Conservation (phyloP, 2,329 filamentous ascomycete species). For the Mycosphaerelloides madeirae region DNA sequence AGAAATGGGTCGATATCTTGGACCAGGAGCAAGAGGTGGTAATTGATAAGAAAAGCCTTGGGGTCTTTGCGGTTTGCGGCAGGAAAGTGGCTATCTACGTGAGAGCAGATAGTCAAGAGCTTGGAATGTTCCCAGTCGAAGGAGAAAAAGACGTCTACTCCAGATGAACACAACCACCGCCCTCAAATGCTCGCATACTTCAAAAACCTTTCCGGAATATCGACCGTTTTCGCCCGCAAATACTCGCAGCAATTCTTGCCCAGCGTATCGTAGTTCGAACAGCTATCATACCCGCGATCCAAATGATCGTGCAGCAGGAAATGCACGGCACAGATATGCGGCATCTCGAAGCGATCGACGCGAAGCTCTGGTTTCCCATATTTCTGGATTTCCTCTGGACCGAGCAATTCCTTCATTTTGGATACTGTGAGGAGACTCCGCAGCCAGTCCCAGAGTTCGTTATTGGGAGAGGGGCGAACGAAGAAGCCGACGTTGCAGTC, state of each 20-base stretch:
- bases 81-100: constrained; percentile 61
- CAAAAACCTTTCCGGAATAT: constrained; percentile 43
- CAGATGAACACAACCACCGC: constrained; percentile 4
- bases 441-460: constrained; percentile 28
- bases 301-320: constrained; percentile 44
- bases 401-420: constrained; percentile 23
- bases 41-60: constrained; percentile 58
- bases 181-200: constrained; percentile 34
- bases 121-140: constrained; percentile 38
- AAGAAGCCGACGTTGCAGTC: constrained; percentile 35
- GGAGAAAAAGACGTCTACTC: constrained; percentile 15
- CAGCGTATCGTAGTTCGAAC: constrained; percentile 42
- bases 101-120: constrained; percentile 50
- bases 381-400: constrained; percentile 21
- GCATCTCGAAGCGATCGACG: constrained; percentile 9
- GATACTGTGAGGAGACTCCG: constrained; percentile 18
- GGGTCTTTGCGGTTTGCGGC: constrained; percentile 51
- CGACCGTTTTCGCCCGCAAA: constrained; percentile 42
- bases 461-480: constrained; percentile 26
- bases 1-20: constrained; percentile 60
- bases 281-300: constrained; percentile 42
- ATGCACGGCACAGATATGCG: constrained; percentile 6
- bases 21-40: constrained; percentile 52
- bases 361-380: constrained; percentile 11
- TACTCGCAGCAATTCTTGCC: constrained; percentile 47